Evolutionary conservation across 2,329 filamentous ascomycete species (phyloP), one percentile per base, ranked within the genome.

Genomic region (Magnaporthiopsis incrustans): DNA sequence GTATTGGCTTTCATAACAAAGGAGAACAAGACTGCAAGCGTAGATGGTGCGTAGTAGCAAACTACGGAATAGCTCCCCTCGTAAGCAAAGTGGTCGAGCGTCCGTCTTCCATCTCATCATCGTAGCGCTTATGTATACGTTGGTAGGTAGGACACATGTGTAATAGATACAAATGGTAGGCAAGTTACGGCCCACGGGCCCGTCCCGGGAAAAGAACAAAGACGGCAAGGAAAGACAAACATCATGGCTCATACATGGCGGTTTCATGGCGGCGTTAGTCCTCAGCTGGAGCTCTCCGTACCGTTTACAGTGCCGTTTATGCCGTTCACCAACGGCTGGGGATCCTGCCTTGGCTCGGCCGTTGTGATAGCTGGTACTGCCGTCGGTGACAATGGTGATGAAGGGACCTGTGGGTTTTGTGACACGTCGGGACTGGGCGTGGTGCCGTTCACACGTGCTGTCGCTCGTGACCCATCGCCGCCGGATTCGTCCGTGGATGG

Each of bases 301-400:
- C 64, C 44, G 44, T 53, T 65, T 27, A 64, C 69, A 14, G 65
- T 59, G 33, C 67, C 67, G 30, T 72, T 69, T 57, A 67, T 65
- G 63, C 72, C 72, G 62, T 74, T 73, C 6, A 70, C 65, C 27
- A 61, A 32, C 18, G 35, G 15, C 15, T 50, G 53, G 18, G 56
- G 26, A 15, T 33, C 56, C 30, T 57, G 30, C 32, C 57, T 63
- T 14, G 56, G 10, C n/a, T 63, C 61, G n/a, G n/a, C 50, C 8
- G 25, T 27, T 11, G 56, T 44, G 22, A 25, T 33, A 18, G 56
- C 35, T 68, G 25, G 67, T 67, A 26, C 70, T 67, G 62, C 63
- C 66, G 27, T 61, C 65, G 59, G 63, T 60, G 61, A 50, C n/a
- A 35, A n/a, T 38, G 32, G 18, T 32, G 44, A 30, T 33, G 61